Percentiles rank a stretch among this genome's conserved stretches.
Conservation (phyloP, 2,329 filamentous ascomycete species). For the Fusarium redolens region DNA sequence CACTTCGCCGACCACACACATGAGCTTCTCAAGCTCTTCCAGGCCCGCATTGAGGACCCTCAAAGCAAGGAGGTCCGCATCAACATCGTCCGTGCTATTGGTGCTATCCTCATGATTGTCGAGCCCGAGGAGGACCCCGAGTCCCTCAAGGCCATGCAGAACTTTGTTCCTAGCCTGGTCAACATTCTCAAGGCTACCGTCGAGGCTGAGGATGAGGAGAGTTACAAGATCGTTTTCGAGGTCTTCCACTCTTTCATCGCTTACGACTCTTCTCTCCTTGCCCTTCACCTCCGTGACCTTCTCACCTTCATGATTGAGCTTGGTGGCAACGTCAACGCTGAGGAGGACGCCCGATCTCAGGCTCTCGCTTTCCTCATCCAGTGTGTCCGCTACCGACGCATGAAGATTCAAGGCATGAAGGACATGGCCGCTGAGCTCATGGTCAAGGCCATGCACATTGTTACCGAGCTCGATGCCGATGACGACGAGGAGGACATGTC, state of each 20-base stretch:
- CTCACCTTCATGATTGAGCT: slow-evolving; percentile 95
- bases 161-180: slow-evolving; percentile 88
- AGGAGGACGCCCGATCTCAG: slow-evolving; percentile 89
- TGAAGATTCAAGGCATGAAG: slow-evolving; percentile 93
- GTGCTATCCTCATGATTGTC: slow-evolving; percentile 86
- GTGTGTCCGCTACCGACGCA: slow-evolving; percentile 88
- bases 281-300: slow-evolving; percentile 87
- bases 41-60: slow-evolving; percentile 87
- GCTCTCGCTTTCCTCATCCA: slow-evolving; percentile 95
- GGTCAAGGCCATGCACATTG: slow-evolving; percentile 86
- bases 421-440: slow-evolving; percentile 88
- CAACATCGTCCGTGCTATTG: slow-evolving; percentile 92
- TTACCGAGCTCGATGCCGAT: slow-evolving; percentile 86
- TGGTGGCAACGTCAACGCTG: slow-evolving; percentile 77
- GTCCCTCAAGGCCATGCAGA: slow-evolving; percentile 79
- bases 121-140: slow-evolving; percentile 86
- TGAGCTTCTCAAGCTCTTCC: slow-evolving; percentile 85
- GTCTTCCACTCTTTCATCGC: slow-evolving; percentile 96
- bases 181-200: slow-evolving; percentile 87
- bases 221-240: slow-evolving; percentile 90
- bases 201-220: slow-evolving; percentile 83
- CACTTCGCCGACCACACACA: slow-evolving; percentile 84
- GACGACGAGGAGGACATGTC: slow-evolving; percentile 82
- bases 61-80: slow-evolving; percentile 92
- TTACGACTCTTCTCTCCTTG: slow-evolving; percentile 86